Base-by-base conservation (phyloP, 495 filamentous ascomycete genomes). In the Evansstolkia leycettana region DNA sequence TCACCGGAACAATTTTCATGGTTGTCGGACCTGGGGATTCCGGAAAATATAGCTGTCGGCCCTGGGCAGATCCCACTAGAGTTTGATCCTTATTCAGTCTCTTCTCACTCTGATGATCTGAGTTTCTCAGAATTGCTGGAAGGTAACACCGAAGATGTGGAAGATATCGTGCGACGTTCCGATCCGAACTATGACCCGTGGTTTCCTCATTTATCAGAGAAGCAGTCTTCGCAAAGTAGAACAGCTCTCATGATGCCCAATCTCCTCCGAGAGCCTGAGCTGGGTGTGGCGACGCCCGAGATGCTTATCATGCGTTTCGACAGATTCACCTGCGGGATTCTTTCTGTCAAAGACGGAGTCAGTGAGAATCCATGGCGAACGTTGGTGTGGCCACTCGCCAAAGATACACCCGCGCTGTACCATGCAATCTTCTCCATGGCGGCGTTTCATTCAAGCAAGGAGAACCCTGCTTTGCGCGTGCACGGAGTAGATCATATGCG, bases 341-440 rank as follows among this genome's bases (percentile, higher is more conserved):
- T 88, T 19, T 86, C 81, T 5, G 64, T 88, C 34, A 67, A 65
- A 36, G 81, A 86, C 54, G 82, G 82, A 0, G 66, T 64, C 9
- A 72, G 62, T 14, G 82, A 86, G 49, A 88, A 88, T 44, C 82
- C 82, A 2, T 88, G 82, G 82, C 67, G 78, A 25, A 85, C 70
- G 0, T 60, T 82, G 15, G 58, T 88, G 6, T 84, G 78, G 78
- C 82, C 82, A 0, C 43, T 88, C 25, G 80, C 77, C 5, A 64
- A 59, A 42, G 65, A 76, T 15, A 79, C 69, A 8, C 74, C 80
- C 1, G 78, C 79, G 1, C 53, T 88, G n/a, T 80, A 76, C 34
- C 75, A 86, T 62, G 82, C 82, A 6, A 71, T 88, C 33, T 72
- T 75, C 31, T 73, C 82, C 0, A 73, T 88, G 66, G 78, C 82